phyloP scores from a whole-genome alignment of 2,329 filamentous ascomycete genomes.

The Paecilomyces sp. region DNA sequence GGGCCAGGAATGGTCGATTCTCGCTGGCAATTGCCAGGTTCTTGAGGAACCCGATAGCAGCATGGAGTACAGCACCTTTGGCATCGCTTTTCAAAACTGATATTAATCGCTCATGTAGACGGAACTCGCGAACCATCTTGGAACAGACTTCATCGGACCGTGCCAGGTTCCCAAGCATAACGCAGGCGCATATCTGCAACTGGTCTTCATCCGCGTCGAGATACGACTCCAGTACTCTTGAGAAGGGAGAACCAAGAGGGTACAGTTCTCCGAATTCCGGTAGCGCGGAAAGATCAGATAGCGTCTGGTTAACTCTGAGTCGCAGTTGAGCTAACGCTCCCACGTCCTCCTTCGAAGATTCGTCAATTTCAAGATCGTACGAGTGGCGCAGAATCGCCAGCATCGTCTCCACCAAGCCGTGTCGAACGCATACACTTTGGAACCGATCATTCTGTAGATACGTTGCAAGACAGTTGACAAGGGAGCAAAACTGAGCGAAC shows the following conservation, averaged over 20 bases:
- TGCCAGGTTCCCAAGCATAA: conserved; percentile 43
- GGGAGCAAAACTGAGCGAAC: conserved; percentile 22
- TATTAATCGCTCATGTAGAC: conserved; percentile 35
- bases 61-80: conserved; percentile 35
- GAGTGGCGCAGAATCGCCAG: conserved; percentile 26
- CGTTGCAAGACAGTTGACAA: conserved; percentile 24
- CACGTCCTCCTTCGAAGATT: conserved; percentile 24
- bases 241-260: conserved; percentile 30
- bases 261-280: conserved; percentile 30
- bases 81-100: conserved; percentile 30
- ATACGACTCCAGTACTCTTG: conserved; percentile 32
- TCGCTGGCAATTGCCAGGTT: conserved; percentile 39
- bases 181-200: conserved; percentile 38
- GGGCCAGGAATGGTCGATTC: conserved; percentile 32
- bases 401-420: conserved; percentile 23
- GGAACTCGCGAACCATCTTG: conserved; percentile 30
- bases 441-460: conserved; percentile 33
- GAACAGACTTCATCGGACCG: conserved; percentile 36
- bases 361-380: conserved; percentile 16
- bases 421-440: conserved; percentile 28
- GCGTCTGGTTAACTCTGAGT: conserved; percentile 31
- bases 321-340: conserved; percentile 27
- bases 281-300: conserved; percentile 35
- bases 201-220: conserved; percentile 32
- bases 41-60: conserved; percentile 40